These are phyloP conservation scores for Agrocybe pediades DNA, from an alignment of 768 basidiomycete species.

Conservation along the genomic window DNA sequence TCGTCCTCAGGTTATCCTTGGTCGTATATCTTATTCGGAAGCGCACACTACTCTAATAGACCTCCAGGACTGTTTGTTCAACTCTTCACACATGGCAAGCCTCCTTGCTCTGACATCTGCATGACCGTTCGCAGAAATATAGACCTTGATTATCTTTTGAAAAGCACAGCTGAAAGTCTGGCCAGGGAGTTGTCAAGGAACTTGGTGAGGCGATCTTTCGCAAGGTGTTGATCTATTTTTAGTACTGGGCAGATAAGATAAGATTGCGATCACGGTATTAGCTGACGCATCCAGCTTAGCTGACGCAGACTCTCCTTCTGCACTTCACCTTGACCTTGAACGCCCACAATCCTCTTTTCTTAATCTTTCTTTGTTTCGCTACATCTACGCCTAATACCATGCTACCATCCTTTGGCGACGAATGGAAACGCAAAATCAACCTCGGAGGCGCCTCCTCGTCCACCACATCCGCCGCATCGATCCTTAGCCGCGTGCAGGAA, in stretches of 20 bases:
- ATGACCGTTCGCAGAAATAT: conserved; percentile 62
- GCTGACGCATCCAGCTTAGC: too few relatives aligned
- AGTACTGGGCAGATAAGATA: too few relatives aligned
- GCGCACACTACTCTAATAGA: too few relatives aligned
- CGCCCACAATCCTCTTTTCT: too few relatives aligned
- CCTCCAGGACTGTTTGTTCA: conserved; percentile 45
- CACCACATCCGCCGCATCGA: conserved; percentile 46
- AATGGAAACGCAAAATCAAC: conserved; percentile 68
- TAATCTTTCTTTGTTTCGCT: too few relatives aligned
- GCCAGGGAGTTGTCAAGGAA: conserved; percentile 76
- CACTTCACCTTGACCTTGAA: too few relatives aligned
- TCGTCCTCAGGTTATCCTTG: too few relatives aligned
- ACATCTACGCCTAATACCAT: too few relatives aligned
- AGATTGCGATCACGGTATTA: too few relatives aligned
- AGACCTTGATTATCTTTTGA: conserved; percentile 56
- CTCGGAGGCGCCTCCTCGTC: conserved; percentile 65
- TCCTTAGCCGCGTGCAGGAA: conserved; percentile 66
- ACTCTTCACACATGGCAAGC: conserved; percentile 59
- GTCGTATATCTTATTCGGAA: too few relatives aligned
- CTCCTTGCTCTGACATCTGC: conserved; percentile 57
- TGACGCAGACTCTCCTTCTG: too few relatives aligned
- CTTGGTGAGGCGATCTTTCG: conserved; percentile 62
- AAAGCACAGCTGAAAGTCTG: conserved; percentile 55
- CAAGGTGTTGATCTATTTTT: too few relatives aligned
- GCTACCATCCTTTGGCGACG: conserved; percentile 22